phyloP scores from a whole-genome alignment of 1,284 basidiomycete genomes.

The Ceratobasidium sp. region DNA sequence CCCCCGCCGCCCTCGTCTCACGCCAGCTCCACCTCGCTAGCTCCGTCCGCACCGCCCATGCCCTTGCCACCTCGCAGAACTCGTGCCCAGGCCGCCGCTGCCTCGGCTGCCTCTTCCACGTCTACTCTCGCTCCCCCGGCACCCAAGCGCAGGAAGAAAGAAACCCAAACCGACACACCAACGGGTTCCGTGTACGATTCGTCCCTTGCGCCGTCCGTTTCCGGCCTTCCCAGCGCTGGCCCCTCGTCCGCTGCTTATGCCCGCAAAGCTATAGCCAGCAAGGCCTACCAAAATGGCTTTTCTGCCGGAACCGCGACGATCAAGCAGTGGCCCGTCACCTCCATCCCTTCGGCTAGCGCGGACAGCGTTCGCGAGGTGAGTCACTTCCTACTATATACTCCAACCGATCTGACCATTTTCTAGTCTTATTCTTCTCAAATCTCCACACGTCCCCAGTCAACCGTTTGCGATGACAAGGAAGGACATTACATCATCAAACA shows the following conservation, averaged over 20 bases:
- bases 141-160: conserved; percentile 50
- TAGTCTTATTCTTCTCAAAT: conserved; percentile 49
- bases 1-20: conserved; percentile 45
- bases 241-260: conserved; percentile 47
- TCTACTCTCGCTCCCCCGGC: conserved; percentile 61
- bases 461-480: conserved; percentile 88
- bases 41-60: conserved; percentile 69
- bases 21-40: conserved; percentile 62
- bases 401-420: not conserved
- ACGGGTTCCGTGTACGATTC: conserved; percentile 45
- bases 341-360: conserved; percentile 16
- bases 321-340: conserved; percentile 42
- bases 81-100: conserved; percentile 83
- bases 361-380: conserved; percentile 44
- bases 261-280: conserved; percentile 50
- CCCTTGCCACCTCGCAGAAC: conserved; percentile 77
- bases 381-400: conserved; percentile 7
- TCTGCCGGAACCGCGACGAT: conserved; percentile 38
- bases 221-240: conserved; percentile 34
- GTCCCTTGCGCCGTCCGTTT: conserved; percentile 45
- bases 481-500: conserved; percentile 94
- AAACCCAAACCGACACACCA: conserved; percentile 43
- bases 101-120: conserved; percentile 70
- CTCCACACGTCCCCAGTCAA: conserved; percentile 56
- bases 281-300: conserved; percentile 48